Conservation (phyloP, 441 rosid genomes). For the Adansonia grandidieri region DNA sequence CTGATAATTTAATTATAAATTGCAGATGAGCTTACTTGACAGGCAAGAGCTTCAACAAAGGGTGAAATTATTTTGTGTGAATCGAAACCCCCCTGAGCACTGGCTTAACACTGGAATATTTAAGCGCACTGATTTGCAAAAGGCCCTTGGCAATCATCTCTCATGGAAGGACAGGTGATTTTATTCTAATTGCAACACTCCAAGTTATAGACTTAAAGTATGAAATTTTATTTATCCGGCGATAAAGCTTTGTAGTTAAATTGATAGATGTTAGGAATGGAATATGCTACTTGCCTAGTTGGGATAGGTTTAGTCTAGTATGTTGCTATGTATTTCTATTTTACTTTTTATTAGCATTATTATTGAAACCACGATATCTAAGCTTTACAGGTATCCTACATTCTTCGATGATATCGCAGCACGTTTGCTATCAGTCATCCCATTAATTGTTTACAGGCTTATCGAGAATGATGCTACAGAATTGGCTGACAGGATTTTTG, state of each 20-base stretch:
- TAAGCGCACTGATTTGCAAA: constrained; percentile 83
- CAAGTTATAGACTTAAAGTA: background rate
- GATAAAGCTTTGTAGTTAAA: constrained; percentile 17
- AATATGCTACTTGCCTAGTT: background rate
- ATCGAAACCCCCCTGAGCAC: constrained; percentile 79
- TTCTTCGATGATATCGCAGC: constrained; percentile 94
- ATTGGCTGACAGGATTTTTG: constrained; percentile 71
- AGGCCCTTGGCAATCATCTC: constrained; percentile 96
- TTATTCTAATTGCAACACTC: background rate
- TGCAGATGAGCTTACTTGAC: constrained; percentile 77
- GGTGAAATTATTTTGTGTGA: constrained; percentile 57
- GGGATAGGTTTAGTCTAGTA: background rate
- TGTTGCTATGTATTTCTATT: background rate
- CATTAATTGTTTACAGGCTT: constrained; percentile 84
- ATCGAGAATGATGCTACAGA: constrained; percentile 89
- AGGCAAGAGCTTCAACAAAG: constrained; percentile 82
- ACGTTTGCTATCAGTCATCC: constrained; percentile 91
- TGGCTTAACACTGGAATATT: constrained; percentile 80
- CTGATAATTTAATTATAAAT: constrained; percentile 25
- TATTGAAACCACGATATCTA: constrained; percentile 28
- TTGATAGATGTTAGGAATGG: background rate
- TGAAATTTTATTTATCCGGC: background rate
- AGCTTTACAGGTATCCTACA: constrained; percentile 73
- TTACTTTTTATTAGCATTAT: background rate
- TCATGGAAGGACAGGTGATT: constrained; percentile 95